A percentile compares a stretch with the other conserved stretches of the same genome.
Conservation (phyloP, 2,329 filamentous ascomycete genomes). For the Aspergillus sp. region DNA sequence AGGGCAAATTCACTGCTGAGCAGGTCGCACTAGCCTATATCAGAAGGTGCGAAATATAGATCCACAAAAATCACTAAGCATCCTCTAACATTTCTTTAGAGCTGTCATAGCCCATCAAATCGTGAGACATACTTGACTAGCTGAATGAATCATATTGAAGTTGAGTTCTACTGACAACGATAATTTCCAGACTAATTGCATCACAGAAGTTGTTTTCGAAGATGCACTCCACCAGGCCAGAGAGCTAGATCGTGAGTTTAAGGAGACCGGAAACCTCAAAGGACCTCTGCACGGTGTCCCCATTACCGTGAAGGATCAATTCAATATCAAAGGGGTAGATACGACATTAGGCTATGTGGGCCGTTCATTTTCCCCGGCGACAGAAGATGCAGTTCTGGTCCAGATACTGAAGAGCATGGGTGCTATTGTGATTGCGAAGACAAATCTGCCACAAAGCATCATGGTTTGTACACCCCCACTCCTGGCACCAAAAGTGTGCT, state of each 20-base stretch:
- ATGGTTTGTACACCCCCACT: conserved; percentile 35
- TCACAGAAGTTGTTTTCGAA: conserved; percentile 33
- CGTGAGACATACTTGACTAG: conserved; percentile 5
- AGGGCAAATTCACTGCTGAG: conserved; percentile 22
- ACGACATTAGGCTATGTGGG: conserved; percentile 57
- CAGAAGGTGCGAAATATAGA: conserved; percentile 20
- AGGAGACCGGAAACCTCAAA: conserved; percentile 34
- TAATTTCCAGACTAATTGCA: conserved; percentile 27
- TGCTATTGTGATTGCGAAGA: conserved; percentile 51
- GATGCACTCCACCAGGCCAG: conserved; percentile 28
- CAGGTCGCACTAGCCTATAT: conserved; percentile 27
- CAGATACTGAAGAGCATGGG: conserved; percentile 46
- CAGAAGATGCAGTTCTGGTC: conserved; percentile 47
- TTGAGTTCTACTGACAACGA: background rate
- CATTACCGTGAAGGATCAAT: conserved; percentile 57
- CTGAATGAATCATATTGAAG: background rate
- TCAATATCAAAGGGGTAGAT: conserved; percentile 55
- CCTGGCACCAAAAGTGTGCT: background rate
- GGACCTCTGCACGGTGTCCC: conserved; percentile 52
- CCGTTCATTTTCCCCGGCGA: conserved; percentile 45
- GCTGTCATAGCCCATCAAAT: conserved; percentile 26
- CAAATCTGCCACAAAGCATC: conserved; percentile 48
- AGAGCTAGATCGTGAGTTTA: conserved; percentile 22
- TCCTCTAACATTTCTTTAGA: conserved; percentile 4
- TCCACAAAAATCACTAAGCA: background rate